Conservation (phyloP, 2,329 filamentous ascomycete genomes). For the Bertia moriformis region DNA sequence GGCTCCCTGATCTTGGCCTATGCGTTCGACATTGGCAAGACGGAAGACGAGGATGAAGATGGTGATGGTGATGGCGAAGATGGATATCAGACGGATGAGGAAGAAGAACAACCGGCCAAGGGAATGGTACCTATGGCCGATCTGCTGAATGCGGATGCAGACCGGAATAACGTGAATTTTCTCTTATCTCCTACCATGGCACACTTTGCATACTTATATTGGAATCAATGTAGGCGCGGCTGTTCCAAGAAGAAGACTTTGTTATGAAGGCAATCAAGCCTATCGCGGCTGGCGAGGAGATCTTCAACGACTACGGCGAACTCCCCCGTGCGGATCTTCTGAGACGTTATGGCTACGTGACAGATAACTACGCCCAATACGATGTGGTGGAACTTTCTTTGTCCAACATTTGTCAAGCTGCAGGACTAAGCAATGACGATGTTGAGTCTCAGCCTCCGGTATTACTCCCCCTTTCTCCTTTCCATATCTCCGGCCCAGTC, state of each 20-base stretch:
- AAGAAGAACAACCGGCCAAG: conserved; percentile 43
- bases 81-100: conserved; percentile 52
- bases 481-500: not conserved
- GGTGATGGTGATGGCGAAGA: conserved; percentile 13
- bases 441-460: conserved; percentile 24
- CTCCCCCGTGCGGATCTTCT: conserved; percentile 71
- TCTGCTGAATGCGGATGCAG: conserved; percentile 75
- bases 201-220: conserved; percentile 2
- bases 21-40: conserved; percentile 64
- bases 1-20: conserved; percentile 86
- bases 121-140: conserved; percentile 88
- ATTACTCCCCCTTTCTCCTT: conserved; percentile 18
- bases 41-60: conserved; percentile 16
- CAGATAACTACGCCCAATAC: conserved; percentile 59
- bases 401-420: conserved; percentile 33
- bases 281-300: conserved; percentile 59
- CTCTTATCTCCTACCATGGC: not conserved
- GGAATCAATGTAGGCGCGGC: conserved; percentile 24
- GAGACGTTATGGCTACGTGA: conserved; percentile 77
- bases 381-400: conserved; percentile 66
- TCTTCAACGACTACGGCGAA: conserved; percentile 81
- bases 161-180: conserved; percentile 56
- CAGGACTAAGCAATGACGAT: conserved; percentile 19
- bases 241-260: conserved; percentile 40
- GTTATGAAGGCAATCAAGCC: conserved; percentile 58